phyloP scores from a whole-genome alignment of 352 stramenopile genomes.

The Phytophthora macrochlamydospora region DNA sequence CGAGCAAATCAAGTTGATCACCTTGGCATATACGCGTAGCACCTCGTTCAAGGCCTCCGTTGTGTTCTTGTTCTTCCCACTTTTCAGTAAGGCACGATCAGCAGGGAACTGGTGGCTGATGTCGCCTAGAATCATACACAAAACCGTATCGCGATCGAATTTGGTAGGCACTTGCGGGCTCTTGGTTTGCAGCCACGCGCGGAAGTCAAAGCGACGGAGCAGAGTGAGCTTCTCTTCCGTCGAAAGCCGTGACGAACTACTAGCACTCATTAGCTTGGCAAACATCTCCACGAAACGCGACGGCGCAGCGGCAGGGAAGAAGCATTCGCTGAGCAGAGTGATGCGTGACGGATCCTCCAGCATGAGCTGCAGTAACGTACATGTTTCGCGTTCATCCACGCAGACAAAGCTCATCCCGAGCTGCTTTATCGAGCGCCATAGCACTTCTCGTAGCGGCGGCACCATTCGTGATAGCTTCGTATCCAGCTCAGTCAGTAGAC shows the following conservation, averaged over 20 bases:
- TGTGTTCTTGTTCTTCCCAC: slow-evolving; percentile 23
- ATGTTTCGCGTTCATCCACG: slow-evolving; percentile 83
- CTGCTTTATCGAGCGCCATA: slow-evolving; percentile 86
- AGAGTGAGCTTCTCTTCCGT: slow-evolving; percentile 76
- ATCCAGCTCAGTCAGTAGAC: slow-evolving; percentile 75
- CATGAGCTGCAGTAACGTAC: slow-evolving; percentile 82
- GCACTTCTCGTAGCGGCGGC: slow-evolving; percentile 78
- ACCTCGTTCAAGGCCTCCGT: slow-evolving; percentile 50
- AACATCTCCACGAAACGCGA: slow-evolving; percentile 89
- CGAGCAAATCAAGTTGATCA: slow-evolving; percentile 70
- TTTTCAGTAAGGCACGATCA: slow-evolving; percentile 36
- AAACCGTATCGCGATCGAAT: slow-evolving; percentile 82
- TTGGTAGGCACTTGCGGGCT: slow-evolving; percentile 54
- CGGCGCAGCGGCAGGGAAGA: slow-evolving; percentile 73
- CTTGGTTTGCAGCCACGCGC: slow-evolving; percentile 70
- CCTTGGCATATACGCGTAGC: slow-evolving; percentile 73
- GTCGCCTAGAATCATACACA: slow-evolving; percentile 81
- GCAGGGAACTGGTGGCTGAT: slow-evolving; percentile 62
- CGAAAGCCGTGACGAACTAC: slow-evolving; percentile 66
- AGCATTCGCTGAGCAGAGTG: slow-evolving; percentile 81
- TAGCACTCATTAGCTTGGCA: slow-evolving; percentile 83
- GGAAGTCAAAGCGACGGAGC: slow-evolving; percentile 80
- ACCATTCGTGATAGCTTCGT: slow-evolving; percentile 84
- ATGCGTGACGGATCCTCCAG: slow-evolving; percentile 84
- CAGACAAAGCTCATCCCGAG: slow-evolving; percentile 81